These are phyloP conservation scores for Vitis cinerea DNA, from an alignment of 164 flowering plant genomes.

Conservation along the genomic window DNA sequence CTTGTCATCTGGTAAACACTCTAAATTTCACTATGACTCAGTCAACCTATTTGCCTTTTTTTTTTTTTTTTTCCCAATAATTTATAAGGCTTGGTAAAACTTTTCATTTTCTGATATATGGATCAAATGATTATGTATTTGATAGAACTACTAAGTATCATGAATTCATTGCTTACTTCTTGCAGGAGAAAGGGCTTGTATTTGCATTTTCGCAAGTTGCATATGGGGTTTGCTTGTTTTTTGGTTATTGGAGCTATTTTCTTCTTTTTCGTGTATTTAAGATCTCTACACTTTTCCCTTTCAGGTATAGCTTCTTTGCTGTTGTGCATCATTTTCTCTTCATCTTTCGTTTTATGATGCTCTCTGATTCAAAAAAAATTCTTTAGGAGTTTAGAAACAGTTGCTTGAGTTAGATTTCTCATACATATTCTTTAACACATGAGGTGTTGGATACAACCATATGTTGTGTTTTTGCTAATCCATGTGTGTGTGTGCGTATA, in stretches of 20 bases:
- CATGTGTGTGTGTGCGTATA: no score
- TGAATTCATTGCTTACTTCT: conserved; percentile 1
- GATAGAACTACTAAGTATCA: conserved; percentile 4
- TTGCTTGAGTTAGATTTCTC: no score
- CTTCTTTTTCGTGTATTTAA: conserved; percentile 37
- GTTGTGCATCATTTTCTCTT: neutral
- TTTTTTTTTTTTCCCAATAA: no score
- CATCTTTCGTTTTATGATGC: neutral
- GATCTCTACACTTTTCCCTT: conserved; percentile 61
- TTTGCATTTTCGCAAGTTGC: conserved; percentile 84
- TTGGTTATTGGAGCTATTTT: conserved; percentile 94
- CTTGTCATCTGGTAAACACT: no score
- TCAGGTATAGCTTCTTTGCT: conserved; percentile 54
- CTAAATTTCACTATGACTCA: no score
- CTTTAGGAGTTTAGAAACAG: no score
- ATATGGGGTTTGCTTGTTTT: conserved; percentile 71
- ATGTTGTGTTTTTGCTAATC: no score
- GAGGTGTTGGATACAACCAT: no score
- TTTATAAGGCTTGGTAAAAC: no score
- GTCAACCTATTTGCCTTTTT: no score
- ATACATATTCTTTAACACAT: no score
- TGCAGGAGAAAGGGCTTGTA: conserved; percentile 77
- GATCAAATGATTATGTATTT: neutral
- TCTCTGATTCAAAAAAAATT: no score
- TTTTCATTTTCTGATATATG: neutral